These are phyloP conservation scores for Cladosporium phlei DNA, from an alignment of 2,329 filamentous ascomycete species.

Conservation along the genomic window DNA sequence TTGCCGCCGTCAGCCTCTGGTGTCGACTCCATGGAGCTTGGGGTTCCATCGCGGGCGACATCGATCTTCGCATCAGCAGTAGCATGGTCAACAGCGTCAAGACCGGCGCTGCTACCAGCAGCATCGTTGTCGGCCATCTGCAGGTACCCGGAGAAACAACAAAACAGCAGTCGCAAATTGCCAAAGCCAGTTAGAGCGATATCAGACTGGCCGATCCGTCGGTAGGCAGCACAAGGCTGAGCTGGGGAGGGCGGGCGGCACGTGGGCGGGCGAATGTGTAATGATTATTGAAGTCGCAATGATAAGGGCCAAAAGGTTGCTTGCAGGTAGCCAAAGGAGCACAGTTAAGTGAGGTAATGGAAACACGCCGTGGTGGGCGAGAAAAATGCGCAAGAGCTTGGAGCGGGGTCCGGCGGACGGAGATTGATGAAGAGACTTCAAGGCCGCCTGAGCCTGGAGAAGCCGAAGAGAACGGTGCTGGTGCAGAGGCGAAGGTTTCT, in stretches of 20 bases:
- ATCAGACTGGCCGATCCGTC: constrained; percentile 20
- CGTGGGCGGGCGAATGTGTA: constrained; percentile 15
- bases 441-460: background rate
- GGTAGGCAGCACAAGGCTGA: constrained; percentile 22
- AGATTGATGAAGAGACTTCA: constrained; percentile 10
- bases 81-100: constrained; percentile 37
- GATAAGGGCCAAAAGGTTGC: too few species aligned
- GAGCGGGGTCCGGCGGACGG: constrained; percentile 6
- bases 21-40: constrained; percentile 46
- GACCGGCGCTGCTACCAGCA: constrained; percentile 34
- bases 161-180: constrained; percentile 19
- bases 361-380: constrained; percentile 20
- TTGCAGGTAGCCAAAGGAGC: constrained; percentile 22
- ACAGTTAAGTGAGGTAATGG: constrained; percentile 25
- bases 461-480: background rate
- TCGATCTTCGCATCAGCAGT: constrained; percentile 44
- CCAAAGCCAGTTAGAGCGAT: constrained; percentile 28
- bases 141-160: constrained; percentile 37
- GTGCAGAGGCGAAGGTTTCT: too few species aligned
- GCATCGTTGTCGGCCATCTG: constrained; percentile 43
- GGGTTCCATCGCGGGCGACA: constrained; percentile 40
- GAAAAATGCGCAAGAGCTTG: constrained; percentile 14
- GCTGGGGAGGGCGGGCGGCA: constrained; percentile 22
- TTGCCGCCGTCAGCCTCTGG: constrained; percentile 42
- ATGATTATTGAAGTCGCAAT: constrained; percentile 19